Conservation (phyloP, 768 basidiomycete genomes). For the Podaxis mareebaensis region DNA sequence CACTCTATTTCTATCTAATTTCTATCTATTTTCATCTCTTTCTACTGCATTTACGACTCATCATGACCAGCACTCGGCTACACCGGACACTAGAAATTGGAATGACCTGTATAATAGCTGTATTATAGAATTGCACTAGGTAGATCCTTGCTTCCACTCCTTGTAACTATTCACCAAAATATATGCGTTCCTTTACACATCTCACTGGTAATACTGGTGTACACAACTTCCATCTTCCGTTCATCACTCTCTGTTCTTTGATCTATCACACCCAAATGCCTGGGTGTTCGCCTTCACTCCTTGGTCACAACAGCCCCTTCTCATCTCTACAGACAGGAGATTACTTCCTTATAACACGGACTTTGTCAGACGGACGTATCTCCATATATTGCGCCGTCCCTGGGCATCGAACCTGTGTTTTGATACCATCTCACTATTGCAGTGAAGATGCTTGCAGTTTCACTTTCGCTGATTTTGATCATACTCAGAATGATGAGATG, state of each 20-base stretch:
- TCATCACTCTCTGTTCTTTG: no score
- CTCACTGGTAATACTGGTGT: neutral
- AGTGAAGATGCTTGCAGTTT: neutral
- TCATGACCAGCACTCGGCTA: neutral
- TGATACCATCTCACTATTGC: neutral
- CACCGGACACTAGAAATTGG: neutral
- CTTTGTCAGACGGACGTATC: neutral
- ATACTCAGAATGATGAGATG: neutral
- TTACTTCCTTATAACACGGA: neutral
- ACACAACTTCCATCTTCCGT: neutral
- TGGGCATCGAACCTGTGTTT: neutral
- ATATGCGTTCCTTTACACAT: neutral
- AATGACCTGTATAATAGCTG: slow-evolving; percentile 5
- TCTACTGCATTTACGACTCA: neutral
- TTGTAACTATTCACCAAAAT: neutral
- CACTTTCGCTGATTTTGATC: neutral
- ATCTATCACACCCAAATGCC: no score
- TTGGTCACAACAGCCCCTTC: no score
- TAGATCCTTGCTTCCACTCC: slow-evolving; percentile 11
- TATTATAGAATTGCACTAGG: slow-evolving; percentile 7
- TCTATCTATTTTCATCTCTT: neutral
- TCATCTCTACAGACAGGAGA: no score
- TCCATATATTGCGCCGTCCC: neutral
- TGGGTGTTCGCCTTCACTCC: no score
- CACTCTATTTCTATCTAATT: neutral